Conservation (phyloP, 306 rosid genomes). For the Acmispon strigosus region DNA sequence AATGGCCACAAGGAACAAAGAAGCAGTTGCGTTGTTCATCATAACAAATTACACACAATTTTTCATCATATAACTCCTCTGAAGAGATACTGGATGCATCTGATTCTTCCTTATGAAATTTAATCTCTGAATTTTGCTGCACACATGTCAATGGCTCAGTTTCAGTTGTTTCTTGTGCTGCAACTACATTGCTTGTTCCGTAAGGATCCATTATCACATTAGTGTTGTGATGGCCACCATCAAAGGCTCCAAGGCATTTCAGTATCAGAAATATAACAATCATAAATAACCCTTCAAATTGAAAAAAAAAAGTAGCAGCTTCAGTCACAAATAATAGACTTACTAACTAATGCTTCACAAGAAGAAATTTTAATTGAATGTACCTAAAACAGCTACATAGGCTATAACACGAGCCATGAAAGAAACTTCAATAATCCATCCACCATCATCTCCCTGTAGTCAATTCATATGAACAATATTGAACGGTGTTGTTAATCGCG, state of each 20-base stretch:
- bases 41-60: conserved; percentile 58
- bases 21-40: conserved; percentile 71
- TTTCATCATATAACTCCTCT: conserved; percentile 64
- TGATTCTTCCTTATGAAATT: conserved; percentile 40
- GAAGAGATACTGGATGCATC: conserved; percentile 47
- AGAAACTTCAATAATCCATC: conserved; percentile 44
- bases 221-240: conserved; percentile 5
- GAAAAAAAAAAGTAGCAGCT: background rate
- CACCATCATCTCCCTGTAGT: conserved; percentile 39
- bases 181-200: background rate
- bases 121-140: conserved; percentile 21
- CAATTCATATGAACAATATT: background rate
- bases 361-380: background rate
- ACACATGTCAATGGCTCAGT: conserved; percentile 38
- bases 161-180: conserved; percentile 24
- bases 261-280: conserved; percentile 29
- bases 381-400: conserved; percentile 59
- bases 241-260: conserved; percentile 49
- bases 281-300: conserved; percentile 38
- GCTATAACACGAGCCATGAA: conserved; percentile 48
- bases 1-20: conserved; percentile 79
- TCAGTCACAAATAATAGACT: background rate
- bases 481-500: too few species aligned
- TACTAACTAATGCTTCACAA: background rate
- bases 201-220: background rate